These are phyloP conservation scores for Poterioochromonas sp. DNA, from an alignment of 352 stramenopile genomes.

Conservation along the genomic window DNA sequence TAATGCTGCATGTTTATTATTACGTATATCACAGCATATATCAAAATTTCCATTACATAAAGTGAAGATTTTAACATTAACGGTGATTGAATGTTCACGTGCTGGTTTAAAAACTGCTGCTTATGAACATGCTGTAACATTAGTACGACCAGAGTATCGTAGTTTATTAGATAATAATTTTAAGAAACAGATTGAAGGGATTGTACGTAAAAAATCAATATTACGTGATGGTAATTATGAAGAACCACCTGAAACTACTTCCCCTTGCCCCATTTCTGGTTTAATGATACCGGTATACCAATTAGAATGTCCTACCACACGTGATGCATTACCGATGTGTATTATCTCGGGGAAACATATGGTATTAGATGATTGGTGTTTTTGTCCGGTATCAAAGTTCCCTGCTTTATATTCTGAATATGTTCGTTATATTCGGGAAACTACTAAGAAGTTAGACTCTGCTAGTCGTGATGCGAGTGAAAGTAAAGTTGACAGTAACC, in stretches of 20 bases:
- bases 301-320: constrained; percentile 76
- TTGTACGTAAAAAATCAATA: constrained; percentile 71
- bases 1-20: constrained; percentile 69
- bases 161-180: constrained; percentile 53
- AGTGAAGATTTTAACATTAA: constrained; percentile 71
- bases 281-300: constrained; percentile 64
- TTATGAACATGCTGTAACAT: constrained; percentile 77
- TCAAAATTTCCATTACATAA: constrained; percentile 81
- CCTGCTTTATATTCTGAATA: constrained; percentile 77
- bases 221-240: constrained; percentile 70
- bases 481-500: background rate
- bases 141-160: constrained; percentile 76
- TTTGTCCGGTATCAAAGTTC: constrained; percentile 73
- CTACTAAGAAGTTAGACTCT: background rate
- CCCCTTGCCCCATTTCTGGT: constrained; percentile 68
- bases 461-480: background rate
- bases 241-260: constrained; percentile 40
- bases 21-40: constrained; percentile 74
- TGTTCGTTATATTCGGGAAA: constrained; percentile 55
- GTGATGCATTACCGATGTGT: constrained; percentile 82
- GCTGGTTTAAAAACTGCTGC: constrained; percentile 71
- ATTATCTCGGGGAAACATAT: constrained; percentile 83
- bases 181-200: constrained; percentile 78
- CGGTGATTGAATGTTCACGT: constrained; percentile 83
- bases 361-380: constrained; percentile 77